Evolutionary conservation across 306 rosid species (phyloP).

Genomic region (Prunus salicina): DNA sequence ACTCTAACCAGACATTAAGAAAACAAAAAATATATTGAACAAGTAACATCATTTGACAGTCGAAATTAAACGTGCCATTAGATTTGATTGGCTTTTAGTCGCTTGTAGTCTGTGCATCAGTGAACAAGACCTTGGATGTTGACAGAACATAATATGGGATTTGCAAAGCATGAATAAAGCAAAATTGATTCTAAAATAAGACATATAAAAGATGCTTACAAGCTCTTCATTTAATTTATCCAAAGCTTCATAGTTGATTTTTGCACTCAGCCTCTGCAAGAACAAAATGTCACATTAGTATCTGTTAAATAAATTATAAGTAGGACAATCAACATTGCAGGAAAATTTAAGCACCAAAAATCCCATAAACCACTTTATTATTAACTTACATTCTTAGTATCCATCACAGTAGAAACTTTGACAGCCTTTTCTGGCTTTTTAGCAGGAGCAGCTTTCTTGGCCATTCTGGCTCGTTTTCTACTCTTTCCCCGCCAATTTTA

Average conservation of each 20-base stretch:
- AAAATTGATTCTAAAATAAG: neutral
- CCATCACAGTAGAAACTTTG: too few relatives aligned
- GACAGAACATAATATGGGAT: neutral
- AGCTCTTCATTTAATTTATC: conserved; percentile 8
- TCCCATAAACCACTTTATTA: too few relatives aligned
- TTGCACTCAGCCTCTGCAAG: conserved; percentile 10
- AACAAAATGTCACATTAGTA: neutral
- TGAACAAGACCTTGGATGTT: neutral
- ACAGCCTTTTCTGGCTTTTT: too few relatives aligned
- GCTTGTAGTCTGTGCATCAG: neutral
- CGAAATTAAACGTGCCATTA: neutral
- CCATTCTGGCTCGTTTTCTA: too few relatives aligned
- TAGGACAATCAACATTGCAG: too few relatives aligned
- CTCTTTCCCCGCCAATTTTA: too few relatives aligned
- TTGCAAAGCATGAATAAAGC: neutral
- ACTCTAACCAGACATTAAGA: neutral
- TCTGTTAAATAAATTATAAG: neutral
- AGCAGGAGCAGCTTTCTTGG: too few relatives aligned
- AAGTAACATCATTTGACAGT: neutral
- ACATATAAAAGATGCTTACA: neutral
- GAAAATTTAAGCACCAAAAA: too few relatives aligned
- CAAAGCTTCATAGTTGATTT: conserved; percentile 4
- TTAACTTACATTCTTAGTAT: too few relatives aligned
- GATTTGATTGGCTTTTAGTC: neutral
- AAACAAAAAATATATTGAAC: neutral